phyloP scores from a whole-genome alignment of 2,329 filamentous ascomycete species.

The Geosmithia flava region DNA sequence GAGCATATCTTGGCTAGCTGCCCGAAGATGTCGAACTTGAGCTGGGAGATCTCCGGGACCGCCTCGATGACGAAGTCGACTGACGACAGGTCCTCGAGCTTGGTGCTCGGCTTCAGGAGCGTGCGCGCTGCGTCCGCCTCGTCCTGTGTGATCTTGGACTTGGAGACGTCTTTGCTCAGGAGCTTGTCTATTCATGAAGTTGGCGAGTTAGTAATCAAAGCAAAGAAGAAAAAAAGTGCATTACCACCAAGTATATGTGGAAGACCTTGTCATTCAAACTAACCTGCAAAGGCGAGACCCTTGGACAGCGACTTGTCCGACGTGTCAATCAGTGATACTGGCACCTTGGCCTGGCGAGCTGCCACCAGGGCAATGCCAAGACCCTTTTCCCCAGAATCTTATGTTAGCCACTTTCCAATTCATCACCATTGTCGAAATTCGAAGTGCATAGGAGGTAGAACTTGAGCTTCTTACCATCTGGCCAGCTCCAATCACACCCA shows the following conservation, averaged over 20 bases:
- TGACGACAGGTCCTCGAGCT: constrained; percentile 64
- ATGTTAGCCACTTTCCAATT: too few species aligned
- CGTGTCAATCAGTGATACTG: constrained; percentile 75
- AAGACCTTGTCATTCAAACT: background rate
- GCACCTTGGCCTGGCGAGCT: constrained; percentile 69
- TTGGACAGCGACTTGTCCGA: constrained; percentile 80
- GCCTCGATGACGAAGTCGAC: constrained; percentile 97
- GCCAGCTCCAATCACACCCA: constrained; percentile 88
- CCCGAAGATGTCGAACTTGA: constrained; percentile 83
- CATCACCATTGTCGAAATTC: too few species aligned
- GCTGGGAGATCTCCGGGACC: constrained; percentile 77
- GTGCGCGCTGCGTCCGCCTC: constrained; percentile 63
- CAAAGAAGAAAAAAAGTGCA: background rate
- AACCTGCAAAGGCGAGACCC: constrained; percentile 79
- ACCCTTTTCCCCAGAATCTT: constrained; percentile 59
- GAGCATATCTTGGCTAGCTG: constrained; percentile 72
- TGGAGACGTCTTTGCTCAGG: constrained; percentile 82
- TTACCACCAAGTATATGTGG: too few species aligned
- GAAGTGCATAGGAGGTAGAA: constrained; percentile 5
- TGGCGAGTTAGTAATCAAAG: constrained; percentile 8
- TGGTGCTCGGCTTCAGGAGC: constrained; percentile 57
- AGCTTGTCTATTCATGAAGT: constrained; percentile 59
- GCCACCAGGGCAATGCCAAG: constrained; percentile 93
- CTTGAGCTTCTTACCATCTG: constrained; percentile 62
- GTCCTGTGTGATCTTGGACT: constrained; percentile 71